Evolutionary conservation across 2,329 filamentous ascomycete species (phyloP), one percentile per base, ranked within the genome.

Genomic region (Aspergillus felis): DNA sequence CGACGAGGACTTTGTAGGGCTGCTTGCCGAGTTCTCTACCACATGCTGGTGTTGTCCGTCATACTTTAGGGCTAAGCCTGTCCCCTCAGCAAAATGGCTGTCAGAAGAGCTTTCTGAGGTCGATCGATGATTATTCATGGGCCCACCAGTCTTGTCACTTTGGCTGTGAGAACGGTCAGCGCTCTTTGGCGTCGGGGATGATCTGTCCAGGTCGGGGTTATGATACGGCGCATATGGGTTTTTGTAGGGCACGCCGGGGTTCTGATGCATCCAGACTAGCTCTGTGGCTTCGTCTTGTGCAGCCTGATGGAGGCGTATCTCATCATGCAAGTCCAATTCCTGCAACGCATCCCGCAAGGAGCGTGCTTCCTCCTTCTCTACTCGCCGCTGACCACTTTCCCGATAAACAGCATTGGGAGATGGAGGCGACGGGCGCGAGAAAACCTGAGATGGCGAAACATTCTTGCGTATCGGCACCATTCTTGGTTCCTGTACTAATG

Each of bases 271-370:
- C 80, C 81, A 84, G n/a, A 88, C 85, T 38, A 87, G 74, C 63
- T 87, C 82, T 0, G 83, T 82, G 12, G 85, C 85, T 68, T 88
- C 85, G 53, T 85, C 80, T 64, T 85, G 82, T 14, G 85, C 85
- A 10, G 82, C 81, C 28, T 76, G 70, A 63, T 84, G 83, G 25
- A 87, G 65, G 53, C 76, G 77, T 24, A 68, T 58, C 53, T 87
- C 84, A 47, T 84, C 79, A 25, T 82, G 73, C 24, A 84, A 61
- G 63, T 86, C 83, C 75, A 87, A 78, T 57, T 82, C 81, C 61
- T 85, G 79, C 64, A 87, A 72, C 14, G 84, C 84, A 57, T 80
- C 76, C 14, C 83, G 76, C 51, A 87, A 66, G 20, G 81, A 81
- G 8, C 78, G 78, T 28, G 80, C 82, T 68, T 87, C 84, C 64